These are phyloP conservation scores for Cyphellophora europaea DNA, from an alignment of 2,329 filamentous ascomycete genomes.

Conservation along the genomic window DNA sequence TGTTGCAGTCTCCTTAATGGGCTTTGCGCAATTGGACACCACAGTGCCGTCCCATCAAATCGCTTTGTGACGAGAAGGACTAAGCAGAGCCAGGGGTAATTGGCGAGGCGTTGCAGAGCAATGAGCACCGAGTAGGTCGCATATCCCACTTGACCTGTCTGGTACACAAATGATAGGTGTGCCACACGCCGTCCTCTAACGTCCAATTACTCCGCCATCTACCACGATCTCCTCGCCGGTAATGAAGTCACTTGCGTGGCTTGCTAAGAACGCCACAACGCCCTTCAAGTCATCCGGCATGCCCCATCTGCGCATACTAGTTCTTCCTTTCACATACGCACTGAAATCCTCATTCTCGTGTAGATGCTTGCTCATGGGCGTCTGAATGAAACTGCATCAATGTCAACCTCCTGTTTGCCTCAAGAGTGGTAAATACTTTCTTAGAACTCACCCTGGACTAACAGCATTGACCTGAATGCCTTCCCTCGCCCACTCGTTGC, in stretches of 20 bases:
- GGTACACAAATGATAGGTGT: too few species aligned
- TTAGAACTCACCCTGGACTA: conserved; percentile 4
- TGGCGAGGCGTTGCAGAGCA: too few species aligned
- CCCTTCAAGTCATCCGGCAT: conserved; percentile 4
- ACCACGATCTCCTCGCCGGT: conserved; percentile 4
- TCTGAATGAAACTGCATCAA: too few species aligned
- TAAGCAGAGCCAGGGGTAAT: too few species aligned
- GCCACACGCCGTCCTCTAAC: too few species aligned
- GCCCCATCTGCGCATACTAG: conserved; percentile 2
- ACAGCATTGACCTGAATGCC: conserved; percentile 4
- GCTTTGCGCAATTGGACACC: too few species aligned
- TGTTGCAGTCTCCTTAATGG: too few species aligned
- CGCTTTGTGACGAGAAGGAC: too few species aligned
- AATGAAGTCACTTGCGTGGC: conserved; percentile 5
- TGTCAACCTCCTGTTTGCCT: too few species aligned
- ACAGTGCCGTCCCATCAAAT: too few species aligned
- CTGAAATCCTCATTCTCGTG: conserved; percentile 1
- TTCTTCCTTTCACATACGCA: neutral
- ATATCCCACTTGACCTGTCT: too few species aligned
- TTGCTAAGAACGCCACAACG: conserved; percentile 3
- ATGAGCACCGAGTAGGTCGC: too few species aligned
- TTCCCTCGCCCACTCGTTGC: conserved; percentile 1
- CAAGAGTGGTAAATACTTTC: neutral
- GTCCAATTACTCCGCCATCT: conserved; percentile 5
- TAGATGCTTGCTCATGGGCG: conserved; percentile 2